phyloP scores from a whole-genome alignment of 2,329 filamentous ascomycete genomes.

The Xylaria polymorpha region DNA sequence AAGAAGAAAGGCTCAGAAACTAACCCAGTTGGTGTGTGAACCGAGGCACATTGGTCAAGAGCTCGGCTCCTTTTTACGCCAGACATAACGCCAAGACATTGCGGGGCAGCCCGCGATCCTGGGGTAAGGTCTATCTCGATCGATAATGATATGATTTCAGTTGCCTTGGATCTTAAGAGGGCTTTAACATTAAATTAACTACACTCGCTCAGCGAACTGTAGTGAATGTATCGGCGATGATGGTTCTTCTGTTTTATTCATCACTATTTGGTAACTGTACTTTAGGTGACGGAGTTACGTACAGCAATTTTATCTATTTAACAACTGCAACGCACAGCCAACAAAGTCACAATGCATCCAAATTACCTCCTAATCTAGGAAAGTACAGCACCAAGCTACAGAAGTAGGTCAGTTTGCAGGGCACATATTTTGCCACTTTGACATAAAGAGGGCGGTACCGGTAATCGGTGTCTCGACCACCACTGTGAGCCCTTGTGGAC shows the following conservation, averaged over 20 bases:
- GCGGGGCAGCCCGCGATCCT: not conserved
- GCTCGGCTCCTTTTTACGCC: conserved; percentile 1
- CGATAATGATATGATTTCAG: no score
- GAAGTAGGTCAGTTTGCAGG: not conserved
- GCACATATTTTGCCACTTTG: conserved; percentile 65
- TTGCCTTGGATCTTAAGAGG: no score
- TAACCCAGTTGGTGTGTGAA: conserved; percentile 17
- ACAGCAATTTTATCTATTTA: not conserved
- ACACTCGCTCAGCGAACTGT: no score
- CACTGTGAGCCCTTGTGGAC: conserved; percentile 71
- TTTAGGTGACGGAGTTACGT: no score
- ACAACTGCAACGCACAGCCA: not conserved
- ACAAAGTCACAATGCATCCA: conserved; percentile 34
- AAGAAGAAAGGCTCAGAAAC: not conserved
- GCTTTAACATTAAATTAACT: no score
- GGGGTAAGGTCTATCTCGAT: not conserved
- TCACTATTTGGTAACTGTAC: not conserved
- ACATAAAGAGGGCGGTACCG: conserved; percentile 68
- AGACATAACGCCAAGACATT: not conserved
- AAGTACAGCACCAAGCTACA: not conserved
- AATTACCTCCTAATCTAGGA: conserved; percentile 35
- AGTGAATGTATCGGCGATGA: no score
- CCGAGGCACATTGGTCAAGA: conserved; percentile 25
- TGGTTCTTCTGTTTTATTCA: no score
- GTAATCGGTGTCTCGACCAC: conserved; percentile 74